Conservation (phyloP, 2,329 filamentous ascomycete genomes). For the Apiospora rasikravindrae region DNA sequence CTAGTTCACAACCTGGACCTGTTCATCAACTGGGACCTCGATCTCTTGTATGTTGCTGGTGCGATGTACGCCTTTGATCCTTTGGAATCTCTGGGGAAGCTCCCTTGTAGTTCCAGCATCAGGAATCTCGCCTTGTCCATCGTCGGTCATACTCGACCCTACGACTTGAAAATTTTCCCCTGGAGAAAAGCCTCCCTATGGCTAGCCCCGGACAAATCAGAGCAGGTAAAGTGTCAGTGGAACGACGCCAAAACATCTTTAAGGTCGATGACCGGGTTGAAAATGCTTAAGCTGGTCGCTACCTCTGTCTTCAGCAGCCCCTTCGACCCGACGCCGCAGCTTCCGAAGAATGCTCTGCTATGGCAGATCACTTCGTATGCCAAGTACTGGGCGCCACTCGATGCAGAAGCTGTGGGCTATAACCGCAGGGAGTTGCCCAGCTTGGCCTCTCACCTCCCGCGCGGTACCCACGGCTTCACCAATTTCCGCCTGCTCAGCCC, state of each 20-base stretch:
- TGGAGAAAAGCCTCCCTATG: not conserved
- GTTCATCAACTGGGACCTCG: not conserved
- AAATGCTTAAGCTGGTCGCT: not conserved
- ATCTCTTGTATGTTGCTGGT: not conserved
- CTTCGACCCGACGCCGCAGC: not conserved
- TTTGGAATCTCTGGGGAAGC: not conserved
- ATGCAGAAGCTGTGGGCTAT: not conserved
- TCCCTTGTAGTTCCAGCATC: not conserved
- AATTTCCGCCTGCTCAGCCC: not conserved
- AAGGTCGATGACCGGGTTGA: not conserved
- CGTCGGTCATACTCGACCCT: not conserved
- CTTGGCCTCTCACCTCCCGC: not conserved
- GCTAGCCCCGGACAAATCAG: not conserved
- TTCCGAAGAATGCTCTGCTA: not conserved
- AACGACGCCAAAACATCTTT: not conserved
- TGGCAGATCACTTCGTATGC: not conserved
- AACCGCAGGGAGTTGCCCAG: not conserved
- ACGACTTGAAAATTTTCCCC: not conserved
- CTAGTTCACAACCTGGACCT: not conserved
- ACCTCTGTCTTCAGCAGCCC: not conserved
- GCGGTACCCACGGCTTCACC: not conserved
- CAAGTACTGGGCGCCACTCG: not conserved
- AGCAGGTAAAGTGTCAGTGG: not conserved
- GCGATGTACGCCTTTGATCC: not conserved
- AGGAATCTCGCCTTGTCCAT: conserved; percentile 1